Conservation (phyloP, 495 filamentous ascomycete genomes). For the Lindgomyces ingoldianus region DNA sequence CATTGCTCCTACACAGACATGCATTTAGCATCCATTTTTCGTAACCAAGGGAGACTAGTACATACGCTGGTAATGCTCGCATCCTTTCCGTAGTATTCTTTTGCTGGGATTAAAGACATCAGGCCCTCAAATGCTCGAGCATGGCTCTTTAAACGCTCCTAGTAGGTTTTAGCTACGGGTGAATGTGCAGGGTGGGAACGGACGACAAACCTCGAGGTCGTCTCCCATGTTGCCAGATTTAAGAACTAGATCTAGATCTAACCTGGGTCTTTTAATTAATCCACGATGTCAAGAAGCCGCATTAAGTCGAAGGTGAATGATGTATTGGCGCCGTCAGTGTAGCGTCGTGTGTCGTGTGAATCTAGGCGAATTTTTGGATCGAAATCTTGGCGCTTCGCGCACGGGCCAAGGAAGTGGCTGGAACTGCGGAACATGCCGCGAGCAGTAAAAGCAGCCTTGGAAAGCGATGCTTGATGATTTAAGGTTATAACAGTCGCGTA, state of each 20-base stretch:
- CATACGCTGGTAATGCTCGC: slow-evolving; percentile 79
- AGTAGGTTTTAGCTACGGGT: slow-evolving; percentile 23
- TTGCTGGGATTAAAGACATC: slow-evolving; percentile 88
- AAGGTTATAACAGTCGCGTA: too few relatives aligned
- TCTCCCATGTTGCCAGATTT: slow-evolving; percentile 32
- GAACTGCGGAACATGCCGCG: background rate
- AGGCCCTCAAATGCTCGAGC: slow-evolving; percentile 87
- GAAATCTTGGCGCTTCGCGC: background rate
- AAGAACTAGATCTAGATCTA: background rate
- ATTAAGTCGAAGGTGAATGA: background rate
- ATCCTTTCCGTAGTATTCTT: slow-evolving; percentile 87
- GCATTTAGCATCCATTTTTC: slow-evolving; percentile 19
- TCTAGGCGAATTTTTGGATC: background rate
- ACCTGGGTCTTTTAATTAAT: background rate
- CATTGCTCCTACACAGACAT: slow-evolving; percentile 43
- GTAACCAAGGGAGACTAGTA: slow-evolving; percentile 33
- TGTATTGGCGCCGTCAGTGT: background rate
- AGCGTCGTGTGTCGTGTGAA: slow-evolving; percentile 6
- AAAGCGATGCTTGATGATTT: too few relatives aligned
- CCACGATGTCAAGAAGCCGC: background rate
- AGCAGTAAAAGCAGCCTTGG: background rate
- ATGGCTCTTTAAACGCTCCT: slow-evolving; percentile 86
- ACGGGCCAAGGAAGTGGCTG: background rate
- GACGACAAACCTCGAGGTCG: slow-evolving; percentile 40
- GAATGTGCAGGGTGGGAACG: slow-evolving; percentile 23